Evolutionary conservation across 352 stramenopile species (phyloP).

Genomic region (Globisporangium heterothallicum): DNA sequence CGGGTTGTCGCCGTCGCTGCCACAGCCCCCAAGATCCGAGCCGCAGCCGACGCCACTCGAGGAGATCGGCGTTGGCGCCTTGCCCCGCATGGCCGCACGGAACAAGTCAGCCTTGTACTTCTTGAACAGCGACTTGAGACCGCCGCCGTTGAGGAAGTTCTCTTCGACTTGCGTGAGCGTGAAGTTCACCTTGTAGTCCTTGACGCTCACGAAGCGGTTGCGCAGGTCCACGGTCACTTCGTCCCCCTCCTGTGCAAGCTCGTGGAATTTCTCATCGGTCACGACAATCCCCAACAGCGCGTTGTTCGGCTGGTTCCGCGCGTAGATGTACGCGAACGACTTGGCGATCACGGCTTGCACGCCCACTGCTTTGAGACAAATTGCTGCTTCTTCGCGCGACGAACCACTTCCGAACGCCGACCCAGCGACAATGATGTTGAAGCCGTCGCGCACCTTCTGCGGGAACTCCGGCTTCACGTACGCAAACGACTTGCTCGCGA

Average conservation of each 20-base stretch:
- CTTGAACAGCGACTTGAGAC: constrained; percentile 71
- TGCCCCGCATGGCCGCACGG: constrained; percentile 69
- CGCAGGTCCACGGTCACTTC: constrained; percentile 69
- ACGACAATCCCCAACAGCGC: constrained; percentile 76
- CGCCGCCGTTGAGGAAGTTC: constrained; percentile 73
- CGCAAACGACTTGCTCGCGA: constrained; percentile 75
- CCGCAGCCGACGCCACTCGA: constrained; percentile 57
- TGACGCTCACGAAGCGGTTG: constrained; percentile 56
- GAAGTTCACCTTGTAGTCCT: constrained; percentile 59
- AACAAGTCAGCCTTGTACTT: constrained; percentile 85
- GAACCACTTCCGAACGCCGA: constrained; percentile 71
- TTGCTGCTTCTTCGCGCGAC: constrained; percentile 73
- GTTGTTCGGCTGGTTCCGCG: constrained; percentile 82
- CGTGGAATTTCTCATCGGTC: constrained; percentile 75
- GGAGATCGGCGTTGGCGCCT: constrained; percentile 50
- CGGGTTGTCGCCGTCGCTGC: constrained; percentile 1
- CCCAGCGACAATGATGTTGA: constrained; percentile 78
- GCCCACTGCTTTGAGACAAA: constrained; percentile 75
- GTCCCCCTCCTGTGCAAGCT: constrained; percentile 55
- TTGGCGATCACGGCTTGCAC: constrained; percentile 81
- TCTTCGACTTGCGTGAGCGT: constrained; percentile 74
- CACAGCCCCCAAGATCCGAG: constrained; percentile 9
- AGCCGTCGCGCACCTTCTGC: constrained; percentile 58
- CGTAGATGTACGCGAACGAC: constrained; percentile 85
- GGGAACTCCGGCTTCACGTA: constrained; percentile 80